Conservation (phyloP, 1,284 basidiomycete genomes). For the Neolentinus lepideus region DNA sequence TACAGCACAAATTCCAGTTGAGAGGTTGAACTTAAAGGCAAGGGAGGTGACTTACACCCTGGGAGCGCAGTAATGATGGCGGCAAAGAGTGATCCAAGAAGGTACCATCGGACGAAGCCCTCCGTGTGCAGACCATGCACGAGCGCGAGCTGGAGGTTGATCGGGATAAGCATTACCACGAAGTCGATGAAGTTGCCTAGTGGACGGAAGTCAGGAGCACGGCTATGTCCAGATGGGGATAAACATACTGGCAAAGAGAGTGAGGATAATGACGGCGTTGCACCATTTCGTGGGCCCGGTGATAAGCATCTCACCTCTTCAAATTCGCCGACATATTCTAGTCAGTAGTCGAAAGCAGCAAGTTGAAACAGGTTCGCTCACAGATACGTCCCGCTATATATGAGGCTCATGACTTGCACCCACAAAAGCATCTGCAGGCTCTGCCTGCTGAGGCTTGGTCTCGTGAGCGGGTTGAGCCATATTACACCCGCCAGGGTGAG, state of each 20-base stretch:
- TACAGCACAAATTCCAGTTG: not conserved
- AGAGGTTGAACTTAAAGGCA: not conserved
- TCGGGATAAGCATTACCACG: slow-evolving; percentile 1
- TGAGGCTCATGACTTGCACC: slow-evolving; percentile 1
- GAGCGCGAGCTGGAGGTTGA: slow-evolving; percentile 3
- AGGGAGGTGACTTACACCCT: not conserved
- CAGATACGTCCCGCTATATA: slow-evolving; percentile 2
- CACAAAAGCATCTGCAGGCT: slow-evolving; percentile 3
- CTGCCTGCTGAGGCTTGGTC: not conserved
- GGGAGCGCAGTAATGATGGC: slow-evolving; percentile 1
- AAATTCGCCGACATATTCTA: not conserved
- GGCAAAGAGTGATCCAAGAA: not conserved
- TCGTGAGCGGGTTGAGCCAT: not conserved
- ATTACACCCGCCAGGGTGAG: not conserved
- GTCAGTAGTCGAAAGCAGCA: too few species aligned
- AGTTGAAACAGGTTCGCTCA: not conserved
- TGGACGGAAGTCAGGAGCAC: not conserved
- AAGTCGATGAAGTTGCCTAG: slow-evolving; percentile 2
- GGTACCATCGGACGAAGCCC: not conserved
- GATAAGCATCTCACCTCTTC: slow-evolving; percentile 4
- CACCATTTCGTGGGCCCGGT: slow-evolving; percentile 4
- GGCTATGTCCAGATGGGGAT: not conserved
- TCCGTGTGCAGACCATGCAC: slow-evolving; percentile 1
- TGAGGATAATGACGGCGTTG: not conserved
- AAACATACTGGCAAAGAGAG: slow-evolving; percentile 1